Base-by-base conservation (phyloP, 768 basidiomycete species). In the Calocybe gangraenosa region DNA sequence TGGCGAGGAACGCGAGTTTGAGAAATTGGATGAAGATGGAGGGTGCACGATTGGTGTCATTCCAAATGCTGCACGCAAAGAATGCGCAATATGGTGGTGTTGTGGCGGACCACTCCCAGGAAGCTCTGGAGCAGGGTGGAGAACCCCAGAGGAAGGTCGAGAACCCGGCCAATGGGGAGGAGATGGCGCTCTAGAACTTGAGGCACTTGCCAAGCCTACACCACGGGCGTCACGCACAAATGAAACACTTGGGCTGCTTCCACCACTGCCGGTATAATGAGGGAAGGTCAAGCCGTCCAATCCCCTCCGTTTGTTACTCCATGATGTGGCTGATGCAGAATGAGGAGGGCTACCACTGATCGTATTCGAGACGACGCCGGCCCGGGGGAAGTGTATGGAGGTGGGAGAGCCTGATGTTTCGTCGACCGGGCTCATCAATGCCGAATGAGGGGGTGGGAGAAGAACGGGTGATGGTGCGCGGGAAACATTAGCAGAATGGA, bases 11-110 rank as follows among this genome's bases (percentile, higher is more conserved):
- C 47, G 44, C 20, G 50, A 33, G 17, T 4, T 14, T 28, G 37
- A 18, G 25, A 34, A 20, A 15, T 13, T 23, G n/a, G 37, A n/a
- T 10, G 44, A 28, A 3, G 44, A 34, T 13, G 46, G 17, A 10
- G 54, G 33, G 1, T 36, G 48, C 40, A 76, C 75, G 31, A 92
- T 90, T 0, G 89, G 90, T 5, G 92, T 92, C 88, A 93, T 94
- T 3, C 87, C 90, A 52, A 96, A 96, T 38, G 92, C 92, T 23
- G 84, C 73, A 31, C 88, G 81, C 18, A 95, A 85, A 0, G 85
- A 88, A 58, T 90, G 87, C 3, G 87, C 89, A 30, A 94, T 76
- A 57, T 87, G 81, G 48, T 79, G 75, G 47, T 82, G 77, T 31
- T 67, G 68, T 21, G 50, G 52, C 22, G 50, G 43, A 37, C 62